Conservation (phyloP, 768 basidiomycete species). For the Tricholomella constricta region DNA sequence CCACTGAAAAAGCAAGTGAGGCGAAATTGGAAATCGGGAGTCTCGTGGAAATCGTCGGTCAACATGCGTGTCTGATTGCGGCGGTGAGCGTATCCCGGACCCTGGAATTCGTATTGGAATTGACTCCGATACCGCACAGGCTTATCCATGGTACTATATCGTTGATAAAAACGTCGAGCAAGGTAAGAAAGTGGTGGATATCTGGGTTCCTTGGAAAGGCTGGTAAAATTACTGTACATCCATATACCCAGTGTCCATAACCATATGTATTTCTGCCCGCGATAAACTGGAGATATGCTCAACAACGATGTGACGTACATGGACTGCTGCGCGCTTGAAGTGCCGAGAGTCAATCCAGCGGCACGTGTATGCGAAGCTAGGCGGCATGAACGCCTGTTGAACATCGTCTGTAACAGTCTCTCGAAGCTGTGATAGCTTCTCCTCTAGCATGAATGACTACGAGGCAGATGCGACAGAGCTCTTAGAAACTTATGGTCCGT, state of each 20-base stretch:
- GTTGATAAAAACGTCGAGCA: conserved; percentile 62
- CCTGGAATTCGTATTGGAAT: neutral
- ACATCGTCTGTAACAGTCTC: neutral
- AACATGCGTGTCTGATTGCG: conserved; percentile 84
- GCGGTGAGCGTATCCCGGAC: conserved; percentile 42
- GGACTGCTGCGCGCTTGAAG: too few relatives aligned
- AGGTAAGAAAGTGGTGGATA: conserved; percentile 63
- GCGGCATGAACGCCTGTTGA: neutral
- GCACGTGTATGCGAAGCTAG: neutral
- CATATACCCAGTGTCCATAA: too few relatives aligned
- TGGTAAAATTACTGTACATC: conserved; percentile 53
- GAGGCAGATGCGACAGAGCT: conserved; percentile 88
- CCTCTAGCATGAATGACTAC: conserved; percentile 63
- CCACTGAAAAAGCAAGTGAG: conserved; percentile 23
- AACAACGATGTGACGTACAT: too few relatives aligned
- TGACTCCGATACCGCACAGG: conserved; percentile 26
- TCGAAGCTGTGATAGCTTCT: conserved; percentile 18
- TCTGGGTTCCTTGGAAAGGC: conserved; percentile 92
- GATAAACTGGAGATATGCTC: neutral
- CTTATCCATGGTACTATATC: conserved; percentile 82
- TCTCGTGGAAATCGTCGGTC: conserved; percentile 72
- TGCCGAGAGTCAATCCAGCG: neutral
- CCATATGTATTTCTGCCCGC: neutral
- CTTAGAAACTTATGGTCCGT: conserved; percentile 88
- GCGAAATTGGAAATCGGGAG: conserved; percentile 55